Conservation (phyloP, 139 green algal genomes). For the Micractinium sp. region DNA sequence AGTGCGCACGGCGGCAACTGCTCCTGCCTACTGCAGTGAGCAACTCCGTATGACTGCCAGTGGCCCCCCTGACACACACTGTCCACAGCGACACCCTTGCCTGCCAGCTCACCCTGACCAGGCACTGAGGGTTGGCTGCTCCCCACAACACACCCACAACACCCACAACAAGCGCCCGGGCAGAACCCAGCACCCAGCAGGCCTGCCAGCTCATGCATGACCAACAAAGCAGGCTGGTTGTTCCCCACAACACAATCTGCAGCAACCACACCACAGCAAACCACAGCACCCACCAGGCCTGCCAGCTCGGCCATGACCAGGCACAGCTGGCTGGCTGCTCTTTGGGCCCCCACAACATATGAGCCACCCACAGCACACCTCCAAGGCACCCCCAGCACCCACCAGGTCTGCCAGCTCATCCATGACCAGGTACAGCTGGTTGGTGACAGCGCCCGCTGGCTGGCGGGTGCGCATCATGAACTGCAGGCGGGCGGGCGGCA, state of each 20-base stretch:
- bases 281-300: conserved; percentile 74
- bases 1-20: no score
- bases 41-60: no score
- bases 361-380: background rate
- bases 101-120: conserved; percentile 95
- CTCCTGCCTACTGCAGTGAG: no score
- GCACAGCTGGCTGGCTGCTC: conserved; percentile 90
- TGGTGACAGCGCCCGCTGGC: conserved; percentile 88
- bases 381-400: background rate
- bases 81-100: conserved; percentile 71
- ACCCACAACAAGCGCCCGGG: background rate
- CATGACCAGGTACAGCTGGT: conserved; percentile 98
- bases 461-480: conserved; percentile 99
- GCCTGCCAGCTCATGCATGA: background rate
- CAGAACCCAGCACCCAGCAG: background rate
- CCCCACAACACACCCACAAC: background rate
- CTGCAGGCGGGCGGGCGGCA: conserved; percentile 39
- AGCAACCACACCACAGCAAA: background rate
- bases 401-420: conserved; percentile 97
- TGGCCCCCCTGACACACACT: no score
- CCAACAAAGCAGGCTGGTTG: no score
- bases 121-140: conserved; percentile 91
- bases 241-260: background rate
- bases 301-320: conserved; percentile 98
- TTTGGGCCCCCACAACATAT: background rate